Conservation (phyloP, 129 eudicot species). For the Centrapalus pauciflorus region DNA sequence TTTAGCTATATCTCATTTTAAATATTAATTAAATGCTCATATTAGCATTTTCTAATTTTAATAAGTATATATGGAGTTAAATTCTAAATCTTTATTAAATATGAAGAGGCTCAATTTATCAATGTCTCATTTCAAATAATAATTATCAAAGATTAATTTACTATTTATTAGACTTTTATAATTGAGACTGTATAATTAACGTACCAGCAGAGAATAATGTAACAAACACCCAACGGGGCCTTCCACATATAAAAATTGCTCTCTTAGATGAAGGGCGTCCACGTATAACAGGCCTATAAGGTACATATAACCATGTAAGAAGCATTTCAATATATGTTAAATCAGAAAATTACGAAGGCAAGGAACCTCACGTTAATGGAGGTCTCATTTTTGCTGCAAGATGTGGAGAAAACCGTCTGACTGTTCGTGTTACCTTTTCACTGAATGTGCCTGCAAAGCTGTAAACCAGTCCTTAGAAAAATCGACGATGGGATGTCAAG, state of each 20-base stretch:
- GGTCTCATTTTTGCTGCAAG: conserved; percentile 63
- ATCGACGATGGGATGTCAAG: background rate
- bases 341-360: background rate
- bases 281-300: conserved; percentile 67
- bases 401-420: conserved; percentile 21
- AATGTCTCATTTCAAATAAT: no score
- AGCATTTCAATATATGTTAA: background rate
- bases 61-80: no score
- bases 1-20: no score
- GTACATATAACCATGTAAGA: conserved; percentile 7
- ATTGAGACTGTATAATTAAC: no score
- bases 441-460: conserved; percentile 43
- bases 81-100: no score
- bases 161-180: no score
- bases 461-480: conserved; percentile 14
- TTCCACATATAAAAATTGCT: conserved; percentile 66
- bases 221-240: conserved; percentile 69
- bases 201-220: conserved; percentile 42
- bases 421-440: conserved; percentile 32
- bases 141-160: no score
- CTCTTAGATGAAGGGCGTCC: conserved; percentile 78
- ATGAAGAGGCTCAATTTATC: no score
- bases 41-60: no score
- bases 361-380: conserved; percentile 55
- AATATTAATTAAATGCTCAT: no score